Conservation (phyloP, 2,329 filamentous ascomycete species). For the Calonectria pteridis region DNA sequence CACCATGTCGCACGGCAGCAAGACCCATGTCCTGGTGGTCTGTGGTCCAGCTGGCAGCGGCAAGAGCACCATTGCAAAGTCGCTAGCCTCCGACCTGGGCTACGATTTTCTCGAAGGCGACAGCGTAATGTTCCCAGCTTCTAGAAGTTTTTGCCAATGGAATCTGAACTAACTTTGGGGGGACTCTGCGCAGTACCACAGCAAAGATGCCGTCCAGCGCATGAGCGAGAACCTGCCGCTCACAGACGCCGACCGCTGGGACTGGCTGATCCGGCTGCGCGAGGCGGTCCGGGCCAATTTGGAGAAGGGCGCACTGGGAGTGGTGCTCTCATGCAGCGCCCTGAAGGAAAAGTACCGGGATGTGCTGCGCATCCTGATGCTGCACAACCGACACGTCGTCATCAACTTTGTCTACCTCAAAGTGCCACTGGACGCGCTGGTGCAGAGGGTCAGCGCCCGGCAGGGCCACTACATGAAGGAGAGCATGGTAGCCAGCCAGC, state of each 20-base stretch:
- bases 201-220: background rate
- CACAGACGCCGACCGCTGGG: constrained; percentile 15
- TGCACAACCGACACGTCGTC: constrained; percentile 4
- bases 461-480: constrained; percentile 21
- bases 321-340: constrained; percentile 13
- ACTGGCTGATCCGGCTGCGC: constrained; percentile 14
- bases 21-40: constrained; percentile 4
- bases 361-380: constrained; percentile 15
- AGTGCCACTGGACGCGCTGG: background rate
- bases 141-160: background rate
- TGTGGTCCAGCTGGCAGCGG: constrained; percentile 3
- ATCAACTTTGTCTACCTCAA: constrained; percentile 20
- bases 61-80: constrained; percentile 4
- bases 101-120: constrained; percentile 7
- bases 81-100: background rate
- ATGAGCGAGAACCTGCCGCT: constrained; percentile 5
- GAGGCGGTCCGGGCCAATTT: constrained; percentile 11
- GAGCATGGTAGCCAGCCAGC: constrained; percentile 12
- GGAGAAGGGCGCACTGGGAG: constrained; percentile 3
- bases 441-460: background rate
- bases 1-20: background rate
- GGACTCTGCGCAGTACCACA: background rate
- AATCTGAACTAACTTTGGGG: background rate
- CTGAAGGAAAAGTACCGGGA: constrained; percentile 15
- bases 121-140: background rate